Percentiles rank a stretch among this genome's conserved stretches.
phyloP scores from a whole-genome alignment of 2,329 filamentous ascomycete species.

The Pseudohalonectria lignicola region DNA sequence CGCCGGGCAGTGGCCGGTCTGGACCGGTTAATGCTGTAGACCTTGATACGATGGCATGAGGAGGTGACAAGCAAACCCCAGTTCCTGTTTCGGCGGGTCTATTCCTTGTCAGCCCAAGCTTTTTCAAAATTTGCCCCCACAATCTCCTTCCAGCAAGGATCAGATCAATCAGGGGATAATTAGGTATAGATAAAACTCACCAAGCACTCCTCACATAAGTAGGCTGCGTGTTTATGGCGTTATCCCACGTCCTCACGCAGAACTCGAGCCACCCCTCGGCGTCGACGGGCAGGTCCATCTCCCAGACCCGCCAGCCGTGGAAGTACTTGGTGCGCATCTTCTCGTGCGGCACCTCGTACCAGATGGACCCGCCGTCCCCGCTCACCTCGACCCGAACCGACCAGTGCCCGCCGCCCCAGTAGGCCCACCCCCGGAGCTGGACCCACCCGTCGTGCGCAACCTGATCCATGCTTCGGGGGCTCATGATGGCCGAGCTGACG shows the following conservation, averaged over 20 bases:
- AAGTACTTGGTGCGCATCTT: conserved; percentile 51
- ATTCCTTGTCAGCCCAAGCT: too few species aligned
- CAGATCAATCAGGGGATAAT: too few species aligned
- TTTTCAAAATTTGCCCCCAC: too few species aligned
- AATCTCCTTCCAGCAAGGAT: too few species aligned
- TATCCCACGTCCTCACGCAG: conserved; percentile 49
- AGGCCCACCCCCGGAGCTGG: conserved; percentile 44
- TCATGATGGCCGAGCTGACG: conserved; percentile 56
- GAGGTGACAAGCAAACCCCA: conserved; percentile 57
- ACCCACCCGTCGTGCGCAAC: conserved; percentile 51
- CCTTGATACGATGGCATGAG: conserved; percentile 46
- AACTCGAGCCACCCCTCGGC: conserved; percentile 52
- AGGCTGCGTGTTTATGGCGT: conserved; percentile 49
- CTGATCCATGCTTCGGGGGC: conserved; percentile 47
- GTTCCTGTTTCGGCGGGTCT: too few species aligned
- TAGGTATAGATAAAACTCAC: too few species aligned
- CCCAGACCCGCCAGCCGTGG: conserved; percentile 55
- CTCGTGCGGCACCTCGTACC: conserved; percentile 51
- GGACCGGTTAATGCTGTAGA: conserved; percentile 51
- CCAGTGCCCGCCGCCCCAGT: conserved; percentile 47
- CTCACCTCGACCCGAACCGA: conserved; percentile 54
- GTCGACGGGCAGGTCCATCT: conserved; percentile 49
- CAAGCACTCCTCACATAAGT: conserved; percentile 40
- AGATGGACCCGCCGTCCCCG: conserved; percentile 50
- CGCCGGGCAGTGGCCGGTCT: conserved; percentile 34